Evolutionary conservation across 169 alveolate genomes (phyloP).

Genomic region (Babesia ovis): DNA sequence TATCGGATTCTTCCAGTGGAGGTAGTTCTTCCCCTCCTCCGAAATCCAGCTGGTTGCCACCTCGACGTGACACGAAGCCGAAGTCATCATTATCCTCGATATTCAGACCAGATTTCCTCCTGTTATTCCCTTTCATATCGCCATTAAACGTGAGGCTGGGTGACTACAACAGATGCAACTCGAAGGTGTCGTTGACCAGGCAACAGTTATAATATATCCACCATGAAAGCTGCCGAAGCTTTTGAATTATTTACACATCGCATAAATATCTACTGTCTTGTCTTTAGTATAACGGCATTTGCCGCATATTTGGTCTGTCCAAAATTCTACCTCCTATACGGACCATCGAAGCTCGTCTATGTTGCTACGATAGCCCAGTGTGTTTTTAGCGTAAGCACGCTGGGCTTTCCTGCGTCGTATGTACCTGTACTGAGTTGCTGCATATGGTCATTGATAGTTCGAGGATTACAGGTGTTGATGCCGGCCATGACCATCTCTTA

Average conservation of each 20-base stretch:
- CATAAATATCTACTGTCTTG: neutral
- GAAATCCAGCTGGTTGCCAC: conserved; percentile 3
- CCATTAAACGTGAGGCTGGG: neutral
- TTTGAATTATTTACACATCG: conserved; percentile 10
- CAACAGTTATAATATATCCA: neutral
- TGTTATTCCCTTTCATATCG: conserved; percentile 11
- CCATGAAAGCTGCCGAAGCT: neutral
- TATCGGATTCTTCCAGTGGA: conserved; percentile 39
- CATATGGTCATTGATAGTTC: conserved; percentile 21
- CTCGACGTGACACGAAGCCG: neutral
- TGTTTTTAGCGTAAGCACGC: neutral
- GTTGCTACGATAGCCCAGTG: conserved; percentile 7
- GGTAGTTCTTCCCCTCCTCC: conserved; percentile 11
- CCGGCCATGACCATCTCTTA: neutral
- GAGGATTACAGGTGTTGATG: conserved; percentile 27
- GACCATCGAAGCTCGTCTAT: conserved; percentile 1
- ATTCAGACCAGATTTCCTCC: neutral
- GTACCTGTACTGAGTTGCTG: neutral
- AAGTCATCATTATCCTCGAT: conserved; percentile 26
- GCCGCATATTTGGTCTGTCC: neutral
- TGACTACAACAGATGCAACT: neutral
- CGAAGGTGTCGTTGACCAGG: neutral
- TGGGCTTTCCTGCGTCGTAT: conserved; percentile 18
- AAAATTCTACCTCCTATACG: neutral
- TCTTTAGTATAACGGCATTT: neutral